Percentiles rank a stretch among this genome's conserved stretches.
Evolutionary conservation across 2,329 filamentous ascomycete species (phyloP).

Genomic region (Escovopsis weberi): DNA sequence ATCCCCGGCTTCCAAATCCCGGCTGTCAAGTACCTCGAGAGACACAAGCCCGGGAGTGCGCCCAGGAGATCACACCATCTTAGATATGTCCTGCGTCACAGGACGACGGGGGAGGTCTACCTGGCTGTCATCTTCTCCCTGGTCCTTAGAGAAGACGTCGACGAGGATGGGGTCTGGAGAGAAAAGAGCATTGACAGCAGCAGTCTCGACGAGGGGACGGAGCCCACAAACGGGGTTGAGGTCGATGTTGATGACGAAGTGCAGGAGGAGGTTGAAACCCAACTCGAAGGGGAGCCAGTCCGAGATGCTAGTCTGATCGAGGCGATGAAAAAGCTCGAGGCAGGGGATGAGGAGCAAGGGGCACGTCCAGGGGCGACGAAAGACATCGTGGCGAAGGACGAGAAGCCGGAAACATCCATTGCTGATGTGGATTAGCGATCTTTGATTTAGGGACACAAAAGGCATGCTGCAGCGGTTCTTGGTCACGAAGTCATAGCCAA

Average conservation of each 20-base stretch:
- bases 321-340: conserved; percentile 12
- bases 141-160: conserved; percentile 51
- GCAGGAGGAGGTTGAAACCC: conserved; percentile 12
- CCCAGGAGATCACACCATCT: conserved; percentile 62
- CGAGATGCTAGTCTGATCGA: conserved; percentile 3
- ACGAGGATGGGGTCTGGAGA: conserved; percentile 34
- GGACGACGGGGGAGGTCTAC: conserved; percentile 56
- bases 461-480: neutral
- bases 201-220: too few relatives aligned
- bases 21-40: conserved; percentile 65
- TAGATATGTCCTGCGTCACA: conserved; percentile 86
- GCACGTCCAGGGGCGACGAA: conserved; percentile 14
- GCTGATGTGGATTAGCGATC: conserved; percentile 27
- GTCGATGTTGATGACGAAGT: conserved; percentile 13
- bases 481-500: neutral
- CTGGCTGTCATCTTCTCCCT: conserved; percentile 72
- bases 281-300: too few relatives aligned
- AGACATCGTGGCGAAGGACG: too few relatives aligned
- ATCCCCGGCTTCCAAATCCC: conserved; percentile 60
- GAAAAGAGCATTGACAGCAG: conserved; percentile 9
- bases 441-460: neutral
- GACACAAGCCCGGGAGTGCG: conserved; percentile 60
- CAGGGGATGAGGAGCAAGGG: too few relatives aligned
- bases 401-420: too few relatives aligned
- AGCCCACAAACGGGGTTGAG: conserved; percentile 4